These are phyloP conservation scores for Boletus pseudo-olivaceus DNA, from an alignment of 768 basidiomycete genomes.

Conservation along the genomic window DNA sequence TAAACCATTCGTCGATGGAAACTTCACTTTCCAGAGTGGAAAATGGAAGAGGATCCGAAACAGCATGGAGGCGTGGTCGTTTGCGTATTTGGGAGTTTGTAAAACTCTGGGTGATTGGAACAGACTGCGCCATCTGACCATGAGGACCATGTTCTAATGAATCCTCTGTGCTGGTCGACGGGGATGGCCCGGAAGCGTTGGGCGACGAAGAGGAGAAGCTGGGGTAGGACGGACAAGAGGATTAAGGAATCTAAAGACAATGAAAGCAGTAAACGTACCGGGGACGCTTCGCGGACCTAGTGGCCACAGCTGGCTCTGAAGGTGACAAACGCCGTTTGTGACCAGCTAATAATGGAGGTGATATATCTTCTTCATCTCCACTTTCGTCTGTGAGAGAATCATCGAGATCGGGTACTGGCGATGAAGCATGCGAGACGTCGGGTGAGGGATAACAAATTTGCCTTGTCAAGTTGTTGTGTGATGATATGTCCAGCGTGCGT, in stretches of 20 bases:
- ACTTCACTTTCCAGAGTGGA: constrained; percentile 12
- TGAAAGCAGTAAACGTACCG: constrained; percentile 1
- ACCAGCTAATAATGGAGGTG: constrained; percentile 9
- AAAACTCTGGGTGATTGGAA: not conserved
- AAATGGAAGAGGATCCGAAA: constrained; percentile 31
- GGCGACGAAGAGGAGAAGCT: not conserved
- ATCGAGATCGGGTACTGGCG: constrained; percentile 6
- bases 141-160: not conserved
- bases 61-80: constrained; percentile 28
- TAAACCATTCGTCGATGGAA: constrained; percentile 37
- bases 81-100: constrained; percentile 19
- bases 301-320: not conserved
- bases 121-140: not conserved
- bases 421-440: not conserved
- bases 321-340: constrained; percentile 12
- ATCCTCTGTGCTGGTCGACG: not conserved
- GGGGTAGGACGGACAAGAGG: not conserved
- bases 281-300: constrained; percentile 1
- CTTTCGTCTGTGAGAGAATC: constrained; percentile 9
- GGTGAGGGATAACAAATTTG: constrained; percentile 6
- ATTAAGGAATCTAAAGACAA: not conserved
- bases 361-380: constrained; percentile 7
- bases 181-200: not conserved
- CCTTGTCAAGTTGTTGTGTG: not conserved
- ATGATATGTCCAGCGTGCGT: not conserved